A percentile compares a stretch with the other conserved stretches of the same genome.
Evolutionary conservation across 2,329 filamentous ascomycete species (phyloP).

Genomic region (Pseudogymnoascus sp.): DNA sequence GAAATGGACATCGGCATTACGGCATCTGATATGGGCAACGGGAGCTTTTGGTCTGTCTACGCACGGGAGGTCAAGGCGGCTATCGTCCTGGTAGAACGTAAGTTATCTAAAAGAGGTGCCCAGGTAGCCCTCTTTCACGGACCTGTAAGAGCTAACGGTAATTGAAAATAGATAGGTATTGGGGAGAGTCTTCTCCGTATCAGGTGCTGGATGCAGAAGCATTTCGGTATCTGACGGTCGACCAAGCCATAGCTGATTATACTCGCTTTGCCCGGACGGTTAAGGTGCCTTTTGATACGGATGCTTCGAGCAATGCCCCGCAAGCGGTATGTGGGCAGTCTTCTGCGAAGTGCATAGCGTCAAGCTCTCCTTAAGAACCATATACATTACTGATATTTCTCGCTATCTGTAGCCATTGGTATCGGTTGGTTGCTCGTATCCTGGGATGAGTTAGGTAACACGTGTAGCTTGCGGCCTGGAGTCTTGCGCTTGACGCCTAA

Average conservation of each 20-base stretch:
- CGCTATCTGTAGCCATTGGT: not conserved
- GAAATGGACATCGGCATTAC: slow-evolving; percentile 45
- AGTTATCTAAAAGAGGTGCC: not conserved
- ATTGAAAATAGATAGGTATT: slow-evolving; percentile 42
- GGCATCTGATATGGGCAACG: slow-evolving; percentile 39
- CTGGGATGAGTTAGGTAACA: too few relatives aligned
- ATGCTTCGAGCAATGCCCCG: slow-evolving; percentile 40
- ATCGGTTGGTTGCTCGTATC: not conserved
- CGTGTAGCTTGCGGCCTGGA: too few relatives aligned
- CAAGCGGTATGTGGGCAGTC: slow-evolving; percentile 27
- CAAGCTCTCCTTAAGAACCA: not conserved
- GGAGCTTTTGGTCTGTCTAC: not conserved
- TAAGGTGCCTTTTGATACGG: slow-evolving; percentile 44
- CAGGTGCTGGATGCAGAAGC: slow-evolving; percentile 42
- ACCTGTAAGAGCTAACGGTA: slow-evolving; percentile 5
- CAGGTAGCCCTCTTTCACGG: not conserved
- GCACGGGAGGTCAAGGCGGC: not conserved
- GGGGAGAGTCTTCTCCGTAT: slow-evolving; percentile 48
- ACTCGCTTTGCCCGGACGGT: slow-evolving; percentile 46
- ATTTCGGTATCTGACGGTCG: slow-evolving; percentile 45
- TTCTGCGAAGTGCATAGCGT: not conserved
- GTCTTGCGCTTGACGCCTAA: too few relatives aligned
- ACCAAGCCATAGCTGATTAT: slow-evolving; percentile 47
- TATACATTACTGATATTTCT: not conserved
- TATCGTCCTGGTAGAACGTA: not conserved